These are phyloP conservation scores for Pholiota conissans DNA, from an alignment of 768 basidiomycete genomes.

Conservation along the genomic window DNA sequence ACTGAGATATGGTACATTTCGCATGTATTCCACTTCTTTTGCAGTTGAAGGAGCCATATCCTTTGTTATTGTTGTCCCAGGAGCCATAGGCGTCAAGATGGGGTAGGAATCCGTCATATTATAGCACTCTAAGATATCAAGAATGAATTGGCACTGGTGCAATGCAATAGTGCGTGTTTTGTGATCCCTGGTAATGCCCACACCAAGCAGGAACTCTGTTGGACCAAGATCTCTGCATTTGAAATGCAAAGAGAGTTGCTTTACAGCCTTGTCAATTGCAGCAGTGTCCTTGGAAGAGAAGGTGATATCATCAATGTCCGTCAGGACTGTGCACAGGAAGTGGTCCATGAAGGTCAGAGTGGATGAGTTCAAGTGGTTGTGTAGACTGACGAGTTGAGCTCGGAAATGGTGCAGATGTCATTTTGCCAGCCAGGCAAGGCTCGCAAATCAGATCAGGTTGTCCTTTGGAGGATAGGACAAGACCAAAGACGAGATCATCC, in stretches of 20 bases:
- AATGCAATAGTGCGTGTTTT: slow-evolving; percentile 11
- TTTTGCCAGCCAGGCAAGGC: too few relatives aligned
- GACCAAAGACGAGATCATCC: not conserved
- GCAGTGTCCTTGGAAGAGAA: slow-evolving; percentile 7
- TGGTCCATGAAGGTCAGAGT: too few relatives aligned
- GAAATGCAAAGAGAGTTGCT: not conserved
- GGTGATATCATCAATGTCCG: slow-evolving; percentile 15
- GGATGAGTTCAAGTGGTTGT: too few relatives aligned
- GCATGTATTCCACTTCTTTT: too few relatives aligned
- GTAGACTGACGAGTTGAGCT: too few relatives aligned
- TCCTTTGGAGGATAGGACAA: not conserved
- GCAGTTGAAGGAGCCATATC: too few relatives aligned
- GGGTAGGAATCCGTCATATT: slow-evolving; percentile 28
- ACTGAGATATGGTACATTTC: too few relatives aligned
- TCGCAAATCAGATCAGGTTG: too few relatives aligned
- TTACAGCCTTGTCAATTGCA: slow-evolving; percentile 19
- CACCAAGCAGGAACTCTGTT: slow-evolving; percentile 24
- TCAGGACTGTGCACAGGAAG: too few relatives aligned
- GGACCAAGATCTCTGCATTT: not conserved
- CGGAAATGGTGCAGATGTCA: too few relatives aligned
- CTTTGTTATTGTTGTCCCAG: slow-evolving; percentile 20
- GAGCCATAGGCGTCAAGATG: slow-evolving; percentile 30
- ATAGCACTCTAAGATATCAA: slow-evolving; percentile 25
- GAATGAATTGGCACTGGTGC: slow-evolving; percentile 14
- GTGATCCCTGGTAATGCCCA: slow-evolving; percentile 26